Evolutionary conservation across 2,329 filamentous ascomycete genomes (phyloP).

Genomic region (Phialophora tarda): DNA sequence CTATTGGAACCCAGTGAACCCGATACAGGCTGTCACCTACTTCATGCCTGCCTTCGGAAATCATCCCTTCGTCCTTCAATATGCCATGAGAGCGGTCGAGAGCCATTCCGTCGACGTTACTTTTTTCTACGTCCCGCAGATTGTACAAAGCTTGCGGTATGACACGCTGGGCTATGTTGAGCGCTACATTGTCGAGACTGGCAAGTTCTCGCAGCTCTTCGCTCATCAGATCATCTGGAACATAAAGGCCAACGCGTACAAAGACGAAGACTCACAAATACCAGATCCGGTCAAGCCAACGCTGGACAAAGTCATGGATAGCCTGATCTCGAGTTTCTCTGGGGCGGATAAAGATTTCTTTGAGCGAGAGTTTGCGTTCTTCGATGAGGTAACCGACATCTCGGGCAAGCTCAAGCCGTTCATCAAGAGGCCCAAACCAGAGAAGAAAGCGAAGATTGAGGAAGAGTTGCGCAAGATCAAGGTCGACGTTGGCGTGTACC

Average conservation of each 20-base stretch:
- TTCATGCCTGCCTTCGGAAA: slow-evolving; percentile 91
- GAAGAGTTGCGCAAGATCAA: slow-evolving; percentile 97
- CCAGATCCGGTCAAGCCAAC: slow-evolving; percentile 93
- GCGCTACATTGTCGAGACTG: slow-evolving; percentile 94
- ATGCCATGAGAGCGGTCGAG: slow-evolving; percentile 93
- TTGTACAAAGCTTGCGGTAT: slow-evolving; percentile 92
- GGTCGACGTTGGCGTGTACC: slow-evolving; percentile 94
- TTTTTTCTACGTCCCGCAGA: slow-evolving; percentile 98
- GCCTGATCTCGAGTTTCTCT: slow-evolving; percentile 82
- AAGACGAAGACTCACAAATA: slow-evolving; percentile 89
- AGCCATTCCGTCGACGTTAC: slow-evolving; percentile 95
- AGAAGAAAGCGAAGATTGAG: slow-evolving; percentile 99
- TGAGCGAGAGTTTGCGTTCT: slow-evolving; percentile 95
- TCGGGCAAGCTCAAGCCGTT: slow-evolving; percentile 94
- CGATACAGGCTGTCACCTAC: slow-evolving; percentile 88
- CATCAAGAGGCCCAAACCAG: slow-evolving; percentile 88
- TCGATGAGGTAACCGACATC: slow-evolving; percentile 92
- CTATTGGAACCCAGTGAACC: slow-evolving; percentile 91
- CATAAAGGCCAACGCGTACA: slow-evolving; percentile 99
- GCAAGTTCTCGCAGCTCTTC: slow-evolving; percentile 96
- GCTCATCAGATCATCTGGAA: slow-evolving; percentile 99
- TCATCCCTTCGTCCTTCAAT: slow-evolving; percentile 92
- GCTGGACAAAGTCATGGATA: slow-evolving; percentile 85
- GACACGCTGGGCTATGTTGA: slow-evolving; percentile 94
- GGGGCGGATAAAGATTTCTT: slow-evolving; percentile 81